Conservation (phyloP, 2,329 filamentous ascomycete species). For the Apiospora malaysiana region DNA sequence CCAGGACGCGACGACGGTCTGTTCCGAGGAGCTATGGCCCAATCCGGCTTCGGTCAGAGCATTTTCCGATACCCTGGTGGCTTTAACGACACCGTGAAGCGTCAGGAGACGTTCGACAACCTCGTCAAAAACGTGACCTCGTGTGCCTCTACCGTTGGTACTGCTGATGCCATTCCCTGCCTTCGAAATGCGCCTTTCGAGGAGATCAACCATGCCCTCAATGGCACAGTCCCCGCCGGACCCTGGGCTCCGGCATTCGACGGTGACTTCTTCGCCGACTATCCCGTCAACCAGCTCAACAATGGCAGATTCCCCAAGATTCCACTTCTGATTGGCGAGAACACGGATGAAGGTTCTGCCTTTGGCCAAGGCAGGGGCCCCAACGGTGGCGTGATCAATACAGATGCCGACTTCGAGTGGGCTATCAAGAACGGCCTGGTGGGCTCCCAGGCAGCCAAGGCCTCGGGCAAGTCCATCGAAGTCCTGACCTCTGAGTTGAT, state of each 20-base stretch:
- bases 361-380: constrained; percentile 28
- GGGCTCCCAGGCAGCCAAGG: constrained; percentile 21
- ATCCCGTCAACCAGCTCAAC: constrained; percentile 30
- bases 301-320: constrained; percentile 37
- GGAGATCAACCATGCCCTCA: constrained; percentile 32
- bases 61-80: constrained; percentile 37
- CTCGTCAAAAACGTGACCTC: constrained; percentile 36
- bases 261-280: constrained; percentile 37
- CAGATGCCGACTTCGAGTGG: constrained; percentile 37
- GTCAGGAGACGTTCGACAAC: constrained; percentile 37
- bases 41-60: constrained; percentile 51
- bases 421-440: constrained; percentile 23
- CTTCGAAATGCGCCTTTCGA: constrained; percentile 38
- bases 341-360: constrained; percentile 40
- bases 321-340: constrained; percentile 38
- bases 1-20: constrained; percentile 37
- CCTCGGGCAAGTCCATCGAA: constrained; percentile 31
- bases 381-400: constrained; percentile 33
- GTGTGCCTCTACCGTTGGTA: constrained; percentile 35
- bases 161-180: constrained; percentile 33
- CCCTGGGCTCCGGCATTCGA: constrained; percentile 37
- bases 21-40: constrained; percentile 30
- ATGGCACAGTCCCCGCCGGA: constrained; percentile 27
- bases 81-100: constrained; percentile 36
- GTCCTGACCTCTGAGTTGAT: constrained; percentile 34